phyloP scores from a whole-genome alignment of 805 yeast genomes.

The Spathaspora sp. region DNA sequence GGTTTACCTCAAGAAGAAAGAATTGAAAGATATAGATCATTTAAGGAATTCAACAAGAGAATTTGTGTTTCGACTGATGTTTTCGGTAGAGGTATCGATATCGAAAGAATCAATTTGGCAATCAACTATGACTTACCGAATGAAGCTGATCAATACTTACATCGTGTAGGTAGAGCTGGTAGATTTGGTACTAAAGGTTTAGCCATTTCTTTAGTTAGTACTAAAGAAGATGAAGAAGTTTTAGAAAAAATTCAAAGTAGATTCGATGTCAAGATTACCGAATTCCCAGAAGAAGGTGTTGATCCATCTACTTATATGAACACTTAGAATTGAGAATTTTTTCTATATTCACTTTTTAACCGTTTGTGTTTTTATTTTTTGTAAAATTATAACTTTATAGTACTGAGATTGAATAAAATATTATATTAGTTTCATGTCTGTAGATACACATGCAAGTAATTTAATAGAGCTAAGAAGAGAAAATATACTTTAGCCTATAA shows the following conservation, averaged over 20 bases:
- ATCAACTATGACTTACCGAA: constrained; percentile 94
- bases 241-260: constrained; percentile 92
- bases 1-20: constrained; percentile 97
- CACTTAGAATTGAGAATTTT: constrained; percentile 45
- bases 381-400: not conserved
- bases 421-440: not conserved
- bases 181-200: constrained; percentile 99
- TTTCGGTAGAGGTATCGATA: constrained; percentile 99
- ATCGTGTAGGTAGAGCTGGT: constrained; percentile 99
- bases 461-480: no score
- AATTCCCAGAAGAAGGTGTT: constrained; percentile 96
- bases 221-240: constrained; percentile 84
- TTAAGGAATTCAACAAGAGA: constrained; percentile 97
- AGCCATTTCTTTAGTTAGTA: constrained; percentile 84
- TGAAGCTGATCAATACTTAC: constrained; percentile 97
- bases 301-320: constrained; percentile 98
- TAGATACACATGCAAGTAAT: not conserved
- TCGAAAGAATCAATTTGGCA: constrained; percentile 96
- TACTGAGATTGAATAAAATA: not conserved
- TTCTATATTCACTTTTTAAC: not conserved
- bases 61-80: constrained; percentile 98
- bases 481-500: no score
- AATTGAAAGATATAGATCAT: constrained; percentile 91
- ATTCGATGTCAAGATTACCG: constrained; percentile 92
- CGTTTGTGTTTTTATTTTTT: not conserved